phyloP scores from a whole-genome alignment of 345 rosid species.

The Populus simonii region DNA sequence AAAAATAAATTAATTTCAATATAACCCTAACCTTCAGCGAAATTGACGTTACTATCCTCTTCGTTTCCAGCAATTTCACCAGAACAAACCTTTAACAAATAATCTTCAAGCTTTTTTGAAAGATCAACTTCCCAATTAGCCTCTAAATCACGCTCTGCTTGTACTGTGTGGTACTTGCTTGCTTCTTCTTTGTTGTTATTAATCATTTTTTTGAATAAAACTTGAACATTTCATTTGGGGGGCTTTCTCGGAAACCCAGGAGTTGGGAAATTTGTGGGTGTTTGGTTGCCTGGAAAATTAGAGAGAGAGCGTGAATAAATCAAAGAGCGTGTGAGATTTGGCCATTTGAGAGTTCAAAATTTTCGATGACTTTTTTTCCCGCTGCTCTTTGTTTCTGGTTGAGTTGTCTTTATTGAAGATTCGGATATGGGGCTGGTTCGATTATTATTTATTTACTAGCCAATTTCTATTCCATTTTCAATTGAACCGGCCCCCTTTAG shows the following conservation, averaged over 20 bases:
- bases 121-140: conserved; percentile 96
- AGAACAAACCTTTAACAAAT: conserved; percentile 77
- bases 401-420: background rate
- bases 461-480: no score
- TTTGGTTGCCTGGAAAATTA: conserved; percentile 20
- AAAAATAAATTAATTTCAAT: background rate
- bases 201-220: conserved; percentile 22
- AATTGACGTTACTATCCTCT: conserved; percentile 57
- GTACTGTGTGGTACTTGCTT: conserved; percentile 53
- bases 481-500: no score
- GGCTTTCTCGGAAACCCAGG: conserved; percentile 8
- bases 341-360: background rate
- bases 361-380: background rate
- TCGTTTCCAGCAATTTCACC: conserved; percentile 63
- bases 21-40: conserved; percentile 74
- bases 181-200: conserved; percentile 26
- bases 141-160: conserved; percentile 79
- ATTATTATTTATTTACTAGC: no score
- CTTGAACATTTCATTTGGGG: background rate
- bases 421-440: no score
- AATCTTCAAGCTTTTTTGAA: conserved; percentile 79
- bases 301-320: conserved; percentile 3
- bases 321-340: background rate
- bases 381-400: background rate
- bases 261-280: background rate